Evolutionary conservation across 768 basidiomycete species (phyloP).

Genomic region (Plicaturopsis crispa): DNA sequence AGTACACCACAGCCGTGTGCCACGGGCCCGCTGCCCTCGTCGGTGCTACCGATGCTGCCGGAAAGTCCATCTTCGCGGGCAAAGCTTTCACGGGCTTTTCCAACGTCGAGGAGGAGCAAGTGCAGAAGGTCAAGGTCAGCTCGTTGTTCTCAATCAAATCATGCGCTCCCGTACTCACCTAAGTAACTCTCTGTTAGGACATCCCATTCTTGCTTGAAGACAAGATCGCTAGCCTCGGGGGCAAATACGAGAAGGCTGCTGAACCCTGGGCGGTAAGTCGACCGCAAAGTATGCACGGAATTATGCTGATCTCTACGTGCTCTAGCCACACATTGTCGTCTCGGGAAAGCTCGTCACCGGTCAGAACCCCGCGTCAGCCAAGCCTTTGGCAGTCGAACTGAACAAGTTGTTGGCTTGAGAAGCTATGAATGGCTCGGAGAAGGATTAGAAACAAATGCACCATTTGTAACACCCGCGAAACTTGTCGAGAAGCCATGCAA

Average conservation of each 20-base stretch:
- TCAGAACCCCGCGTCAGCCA: constrained; percentile 68
- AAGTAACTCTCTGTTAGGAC: constrained; percentile 20
- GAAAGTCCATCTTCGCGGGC: constrained; percentile 60
- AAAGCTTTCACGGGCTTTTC: constrained; percentile 60
- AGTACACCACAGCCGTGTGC: constrained; percentile 68
- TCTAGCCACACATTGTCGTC: constrained; percentile 38
- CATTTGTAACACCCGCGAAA: too few relatives aligned
- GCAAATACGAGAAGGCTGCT: constrained; percentile 49
- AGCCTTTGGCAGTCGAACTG: constrained; percentile 35
- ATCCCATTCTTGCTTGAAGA: constrained; percentile 70
- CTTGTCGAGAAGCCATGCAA: too few relatives aligned
- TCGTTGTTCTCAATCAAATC: constrained; percentile 2
- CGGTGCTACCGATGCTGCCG: constrained; percentile 41
- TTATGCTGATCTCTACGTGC: neutral
- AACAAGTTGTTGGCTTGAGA: too few relatives aligned
- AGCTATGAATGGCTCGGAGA: too few relatives aligned
- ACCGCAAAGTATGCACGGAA: neutral
- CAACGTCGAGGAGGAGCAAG: constrained; percentile 55
- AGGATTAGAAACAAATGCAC: too few relatives aligned
- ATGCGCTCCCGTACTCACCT: neutral
- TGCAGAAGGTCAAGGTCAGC: constrained; percentile 36
- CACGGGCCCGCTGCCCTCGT: constrained; percentile 76
- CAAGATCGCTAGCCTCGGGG: constrained; percentile 57
- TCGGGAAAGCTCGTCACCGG: constrained; percentile 61
- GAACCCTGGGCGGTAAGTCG: constrained; percentile 51